Evolutionary conservation across 495 filamentous ascomycete genomes (phyloP).

Genomic region (Durotheca rogersii): DNA sequence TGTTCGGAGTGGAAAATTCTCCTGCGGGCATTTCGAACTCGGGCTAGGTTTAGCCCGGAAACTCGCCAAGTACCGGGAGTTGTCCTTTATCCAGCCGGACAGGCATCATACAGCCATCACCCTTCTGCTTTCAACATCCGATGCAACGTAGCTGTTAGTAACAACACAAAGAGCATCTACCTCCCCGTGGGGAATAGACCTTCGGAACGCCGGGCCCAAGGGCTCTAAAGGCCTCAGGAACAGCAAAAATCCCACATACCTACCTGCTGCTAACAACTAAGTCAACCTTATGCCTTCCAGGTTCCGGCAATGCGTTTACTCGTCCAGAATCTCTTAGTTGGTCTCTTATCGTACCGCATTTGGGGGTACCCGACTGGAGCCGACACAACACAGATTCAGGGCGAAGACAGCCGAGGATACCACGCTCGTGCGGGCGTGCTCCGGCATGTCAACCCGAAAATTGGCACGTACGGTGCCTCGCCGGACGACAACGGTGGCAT

Average conservation of each 20-base stretch:
- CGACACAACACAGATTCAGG: not conserved
- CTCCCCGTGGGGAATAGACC: too few species aligned
- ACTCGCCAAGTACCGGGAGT: too few species aligned
- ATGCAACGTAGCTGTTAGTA: not conserved
- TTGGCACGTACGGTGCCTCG: constrained; percentile 32
- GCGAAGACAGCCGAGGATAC: constrained; percentile 8
- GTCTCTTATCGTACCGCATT: not conserved
- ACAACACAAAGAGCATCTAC: too few species aligned
- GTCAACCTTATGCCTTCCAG: not conserved
- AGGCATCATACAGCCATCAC: too few species aligned
- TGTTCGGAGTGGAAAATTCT: not conserved
- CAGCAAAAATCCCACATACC: too few species aligned
- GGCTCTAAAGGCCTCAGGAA: too few species aligned
- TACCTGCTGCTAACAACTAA: too few species aligned
- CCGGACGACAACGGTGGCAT: constrained; percentile 37
- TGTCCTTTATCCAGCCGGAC: too few species aligned
- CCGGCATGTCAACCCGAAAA: constrained; percentile 35
- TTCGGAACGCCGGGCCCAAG: too few species aligned
- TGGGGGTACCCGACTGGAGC: constrained; percentile 1
- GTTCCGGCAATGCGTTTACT: not conserved
- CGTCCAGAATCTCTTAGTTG: not conserved
- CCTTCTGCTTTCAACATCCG: not conserved
- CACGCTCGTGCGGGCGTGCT: constrained; percentile 33
- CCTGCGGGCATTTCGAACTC: not conserved
- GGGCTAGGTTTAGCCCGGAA: not conserved